These are phyloP conservation scores for Aspergillus biplanus DNA, from an alignment of 495 filamentous ascomycete species.

Conservation along the genomic window DNA sequence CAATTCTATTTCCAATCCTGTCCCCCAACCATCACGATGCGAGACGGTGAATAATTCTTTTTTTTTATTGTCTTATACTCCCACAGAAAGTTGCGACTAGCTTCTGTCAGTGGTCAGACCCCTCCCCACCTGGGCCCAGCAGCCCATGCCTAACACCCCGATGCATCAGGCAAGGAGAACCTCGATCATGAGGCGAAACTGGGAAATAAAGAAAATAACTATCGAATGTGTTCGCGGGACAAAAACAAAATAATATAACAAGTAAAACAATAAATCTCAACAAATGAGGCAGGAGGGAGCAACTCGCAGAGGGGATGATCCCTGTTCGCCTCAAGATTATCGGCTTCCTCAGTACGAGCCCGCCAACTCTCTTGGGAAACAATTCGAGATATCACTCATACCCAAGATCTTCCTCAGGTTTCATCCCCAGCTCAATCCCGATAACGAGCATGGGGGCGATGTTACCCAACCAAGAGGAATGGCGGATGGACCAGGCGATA, in stretches of 20 bases:
- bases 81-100: slow-evolving; percentile 3
- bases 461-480: slow-evolving; percentile 4
- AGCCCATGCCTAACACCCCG: slow-evolving; percentile 23
- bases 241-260: neutral
- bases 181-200: neutral
- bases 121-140: neutral
- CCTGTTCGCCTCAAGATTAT: slow-evolving; percentile 2
- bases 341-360: neutral
- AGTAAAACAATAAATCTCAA: neutral
- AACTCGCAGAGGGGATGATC: neutral
- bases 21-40: neutral
- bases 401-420: neutral
- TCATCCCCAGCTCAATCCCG: neutral
- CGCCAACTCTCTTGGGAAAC: neutral
- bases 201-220: neutral
- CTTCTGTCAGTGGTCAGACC: slow-evolving; percentile 7
- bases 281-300: neutral
- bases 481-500: neutral
- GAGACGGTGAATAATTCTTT: neutral
- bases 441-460: neutral
- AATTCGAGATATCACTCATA: neutral
- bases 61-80: neutral
- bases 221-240: neutral
- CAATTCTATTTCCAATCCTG: neutral
- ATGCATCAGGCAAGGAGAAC: slow-evolving; percentile 23